Base-by-base conservation (phyloP, 2,329 filamentous ascomycete species). In the Fusarium sp. region DNA sequence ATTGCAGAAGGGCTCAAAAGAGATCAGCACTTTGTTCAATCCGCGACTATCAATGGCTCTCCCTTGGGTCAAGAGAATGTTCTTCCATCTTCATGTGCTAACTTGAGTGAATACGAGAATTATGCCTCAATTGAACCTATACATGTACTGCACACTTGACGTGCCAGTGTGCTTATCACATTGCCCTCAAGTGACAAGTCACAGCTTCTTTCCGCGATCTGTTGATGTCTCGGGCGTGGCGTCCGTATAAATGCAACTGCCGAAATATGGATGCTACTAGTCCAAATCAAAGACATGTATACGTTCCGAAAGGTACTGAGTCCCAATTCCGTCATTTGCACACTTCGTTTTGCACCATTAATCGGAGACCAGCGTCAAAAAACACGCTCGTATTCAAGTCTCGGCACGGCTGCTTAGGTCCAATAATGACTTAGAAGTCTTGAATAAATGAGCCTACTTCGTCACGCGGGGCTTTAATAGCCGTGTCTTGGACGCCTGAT, bases 401-500 rank as follows among this genome's bases (percentile, higher is more conserved):
- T 46, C 26, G 24, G 40, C 15, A 39, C 24, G 28, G 39, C 28
- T 30, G 23, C 24, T 30, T 10, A 6, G 34, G 24, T 32, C 19
- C 24, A 34, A 57, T 20, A 36, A 19, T 36, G 34, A 36, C 34
- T 17, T 19, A 36, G 34, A 36, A 19, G 34, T 36, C 17, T n/a
- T 36, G 8, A 2, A 36, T 6, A n/a, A 8, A n/a, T n/a, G 9
- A n/a, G 17, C 32, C 20, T 45, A 7, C n/a, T 28, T 17, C 28
- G 17, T 40, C 20, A 38, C 42, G 11, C n/a, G 20, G 21, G 34
- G 28, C 20, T 19, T 21, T 15, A 26, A n/a, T 39, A 26, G 19
- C 26, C 49, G 34, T 58, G 49, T 58, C 40, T 58, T 19, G 23
- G 14, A 30, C 20, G 17, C 26, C 28, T 11, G n/a, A 45, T 28